phyloP scores from a whole-genome alignment of 345 rosid species.

The Acer saccharum region DNA sequence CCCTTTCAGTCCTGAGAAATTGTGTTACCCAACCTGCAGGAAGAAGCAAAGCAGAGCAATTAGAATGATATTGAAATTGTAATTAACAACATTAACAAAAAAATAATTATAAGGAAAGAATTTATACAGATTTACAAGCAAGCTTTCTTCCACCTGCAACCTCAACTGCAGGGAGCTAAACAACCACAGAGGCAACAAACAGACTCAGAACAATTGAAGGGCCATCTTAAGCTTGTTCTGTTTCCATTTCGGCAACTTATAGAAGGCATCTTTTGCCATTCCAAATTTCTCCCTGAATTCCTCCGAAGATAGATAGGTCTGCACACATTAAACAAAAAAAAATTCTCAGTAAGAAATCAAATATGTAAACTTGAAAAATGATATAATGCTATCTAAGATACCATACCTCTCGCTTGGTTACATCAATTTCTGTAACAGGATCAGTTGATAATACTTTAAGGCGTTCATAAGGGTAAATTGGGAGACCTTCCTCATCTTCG shows the following conservation, averaged over 20 bases:
- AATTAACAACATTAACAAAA: constrained; percentile 1
- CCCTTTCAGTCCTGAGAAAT: constrained; percentile 52
- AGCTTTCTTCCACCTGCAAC: constrained; percentile 44
- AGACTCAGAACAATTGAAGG: constrained; percentile 69
- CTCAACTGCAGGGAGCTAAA: constrained; percentile 29
- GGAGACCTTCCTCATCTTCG: constrained; percentile 93
- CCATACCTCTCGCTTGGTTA: constrained; percentile 92
- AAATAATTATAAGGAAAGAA: constrained; percentile 15
- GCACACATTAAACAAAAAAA: constrained; percentile 24
- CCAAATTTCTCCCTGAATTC: constrained; percentile 94
- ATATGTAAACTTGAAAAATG: background rate
- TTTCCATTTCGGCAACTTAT: constrained; percentile 95
- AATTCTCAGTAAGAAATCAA: constrained; percentile 7
- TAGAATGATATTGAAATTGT: constrained; percentile 2
- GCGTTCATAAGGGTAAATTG: constrained; percentile 77
- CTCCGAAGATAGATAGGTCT: constrained; percentile 73
- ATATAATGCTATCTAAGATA: background rate
- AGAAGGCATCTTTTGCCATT: constrained; percentile 77
- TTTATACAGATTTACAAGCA: constrained; percentile 31
- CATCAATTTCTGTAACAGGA: constrained; percentile 80
- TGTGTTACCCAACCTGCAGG: constrained; percentile 39
- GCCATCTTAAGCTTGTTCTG: constrained; percentile 98
- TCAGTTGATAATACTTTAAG: constrained; percentile 66
- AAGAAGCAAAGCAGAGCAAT: constrained; percentile 18
- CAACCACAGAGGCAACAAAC: constrained; percentile 27